These are phyloP conservation scores for Mariannaea elegans DNA, from an alignment of 2,329 filamentous ascomycete species.

Conservation along the genomic window DNA sequence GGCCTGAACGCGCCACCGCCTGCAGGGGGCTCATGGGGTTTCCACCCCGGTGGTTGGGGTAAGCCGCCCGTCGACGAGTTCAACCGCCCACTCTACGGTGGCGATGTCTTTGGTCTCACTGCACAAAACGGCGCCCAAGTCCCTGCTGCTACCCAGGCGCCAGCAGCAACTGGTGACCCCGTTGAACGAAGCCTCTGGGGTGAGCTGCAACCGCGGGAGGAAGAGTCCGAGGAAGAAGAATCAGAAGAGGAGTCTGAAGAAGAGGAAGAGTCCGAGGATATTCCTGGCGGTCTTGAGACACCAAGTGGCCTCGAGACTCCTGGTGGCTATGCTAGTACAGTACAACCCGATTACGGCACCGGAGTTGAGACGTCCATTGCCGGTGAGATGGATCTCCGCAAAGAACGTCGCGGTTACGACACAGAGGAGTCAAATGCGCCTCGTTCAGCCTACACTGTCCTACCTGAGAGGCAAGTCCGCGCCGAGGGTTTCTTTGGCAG, in stretches of 20 bases:
- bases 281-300: constrained; percentile 74
- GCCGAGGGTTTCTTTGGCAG: constrained; percentile 96
- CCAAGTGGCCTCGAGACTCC: constrained; percentile 83
- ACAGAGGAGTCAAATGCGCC: constrained; percentile 82
- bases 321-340: constrained; percentile 79
- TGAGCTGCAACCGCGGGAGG: constrained; percentile 82
- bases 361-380: constrained; percentile 76
- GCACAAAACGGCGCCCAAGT: constrained; percentile 50
- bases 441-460: constrained; percentile 85
- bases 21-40: constrained; percentile 90
- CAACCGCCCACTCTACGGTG: constrained; percentile 89
- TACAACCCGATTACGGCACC: constrained; percentile 82
- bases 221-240: constrained; percentile 77
- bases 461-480: constrained; percentile 86
- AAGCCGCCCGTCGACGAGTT: constrained; percentile 96
- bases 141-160: constrained; percentile 48
- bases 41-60: constrained; percentile 93
- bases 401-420: constrained; percentile 81
- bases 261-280: constrained; percentile 69
- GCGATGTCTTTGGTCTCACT: constrained; percentile 89
- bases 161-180: constrained; percentile 69
- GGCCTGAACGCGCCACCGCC: constrained; percentile 94
- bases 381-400: constrained; percentile 91
- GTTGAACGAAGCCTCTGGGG: constrained; percentile 93
- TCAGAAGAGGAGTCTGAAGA: constrained; percentile 78